Percentiles rank a stretch among this genome's conserved stretches.
Conservation (phyloP, 2,329 filamentous ascomycete genomes). For the Neofusicoccum kwambonambiense region DNA sequence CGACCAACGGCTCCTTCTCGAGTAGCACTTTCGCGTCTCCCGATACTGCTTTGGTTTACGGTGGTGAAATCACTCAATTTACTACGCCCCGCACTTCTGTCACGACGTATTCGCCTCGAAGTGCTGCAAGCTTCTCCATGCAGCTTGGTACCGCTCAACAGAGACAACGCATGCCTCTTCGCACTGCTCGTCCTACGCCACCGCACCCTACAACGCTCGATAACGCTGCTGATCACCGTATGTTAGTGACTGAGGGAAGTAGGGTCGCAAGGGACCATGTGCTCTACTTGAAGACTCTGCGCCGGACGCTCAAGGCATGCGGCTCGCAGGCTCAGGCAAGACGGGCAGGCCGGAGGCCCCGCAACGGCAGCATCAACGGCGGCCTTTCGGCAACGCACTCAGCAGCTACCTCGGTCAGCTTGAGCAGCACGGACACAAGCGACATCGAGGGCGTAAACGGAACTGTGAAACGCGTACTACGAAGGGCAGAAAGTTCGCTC, state of each 20-base stretch:
- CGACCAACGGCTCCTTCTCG: conserved; percentile 14
- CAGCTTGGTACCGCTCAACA: conserved; percentile 20
- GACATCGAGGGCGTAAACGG: conserved; percentile 3
- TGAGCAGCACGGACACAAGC: conserved; percentile 13
- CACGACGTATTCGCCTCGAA: conserved; percentile 12
- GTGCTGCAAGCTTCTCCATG: conserved; percentile 12
- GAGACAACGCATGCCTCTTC: conserved; percentile 28
- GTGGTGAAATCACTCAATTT: background rate
- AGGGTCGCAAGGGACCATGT: conserved; percentile 9
- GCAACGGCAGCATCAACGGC: conserved; percentile 8
- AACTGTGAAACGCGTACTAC: conserved; percentile 5
- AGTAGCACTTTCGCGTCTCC: conserved; percentile 16
- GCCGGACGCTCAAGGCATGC: conserved; percentile 6
- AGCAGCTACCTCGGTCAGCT: background rate
- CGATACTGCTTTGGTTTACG: conserved; percentile 8
- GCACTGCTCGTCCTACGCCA: conserved; percentile 22
- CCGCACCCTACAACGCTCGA: conserved; percentile 30
- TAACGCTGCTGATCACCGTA: conserved; percentile 28
- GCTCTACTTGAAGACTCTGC: conserved; percentile 15
- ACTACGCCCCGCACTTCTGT: conserved; percentile 14
- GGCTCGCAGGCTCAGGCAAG: conserved; percentile 15
- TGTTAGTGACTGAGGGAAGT: conserved; percentile 27
- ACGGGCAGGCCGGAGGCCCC: background rate
- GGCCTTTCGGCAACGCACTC: background rate
- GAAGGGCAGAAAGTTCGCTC: conserved; percentile 8